Base-by-base conservation (phyloP, 352 stramenopile genomes). In the Globisporangium polare region DNA sequence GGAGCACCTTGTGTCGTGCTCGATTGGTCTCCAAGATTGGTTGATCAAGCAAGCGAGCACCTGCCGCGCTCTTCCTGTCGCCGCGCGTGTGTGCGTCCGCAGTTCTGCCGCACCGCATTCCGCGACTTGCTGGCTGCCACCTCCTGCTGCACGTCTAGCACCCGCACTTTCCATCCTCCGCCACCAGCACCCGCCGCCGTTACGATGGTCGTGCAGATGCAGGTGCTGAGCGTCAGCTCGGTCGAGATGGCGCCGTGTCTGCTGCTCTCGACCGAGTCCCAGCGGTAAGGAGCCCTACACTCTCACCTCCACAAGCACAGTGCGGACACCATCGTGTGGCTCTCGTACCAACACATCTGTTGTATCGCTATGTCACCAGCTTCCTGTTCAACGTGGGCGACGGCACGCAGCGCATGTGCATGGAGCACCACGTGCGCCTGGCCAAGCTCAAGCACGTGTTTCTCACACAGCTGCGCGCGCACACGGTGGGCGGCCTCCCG, bases 331-430 rank as follows among this genome's bases (percentile, higher is more conserved):
- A 8, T 33, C 4, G 1, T 33, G 29, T 33, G 2, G 29, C 7
- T 33, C 29, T 33, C 29, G 7, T 33, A 33, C 29, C 7, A 6
- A 33, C 29, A 33, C n/a, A n/a, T n/a, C n/a, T n/a, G n/a, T 33
- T n/a, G 18, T 22, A 3, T 20, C 5, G 29, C 1, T 45, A 15
- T 18, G 17, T 12, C 12, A n/a, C 3, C 62, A 91, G 82, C n/a
- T 93, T 95, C 64, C 62, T 97, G 22, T 96, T 97, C 63, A 95
- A 97, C 58, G 89, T 94, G 12, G 86, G 89, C 27, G 90, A 96
- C 67, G 90, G 90, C 61, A 94, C 75, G 8, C 90, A 97, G 65
- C 78, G 90, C 27, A 74, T 97, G 68, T 96, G 86, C 71, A 97
- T 96, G 86, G 90, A 97, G 75, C 90, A 97, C 73, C 83, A 93